Percentiles rank a stretch among this genome's conserved stretches.
Conservation (phyloP, 176 grass and related monocot species). For the Guadua angustifolia region DNA sequence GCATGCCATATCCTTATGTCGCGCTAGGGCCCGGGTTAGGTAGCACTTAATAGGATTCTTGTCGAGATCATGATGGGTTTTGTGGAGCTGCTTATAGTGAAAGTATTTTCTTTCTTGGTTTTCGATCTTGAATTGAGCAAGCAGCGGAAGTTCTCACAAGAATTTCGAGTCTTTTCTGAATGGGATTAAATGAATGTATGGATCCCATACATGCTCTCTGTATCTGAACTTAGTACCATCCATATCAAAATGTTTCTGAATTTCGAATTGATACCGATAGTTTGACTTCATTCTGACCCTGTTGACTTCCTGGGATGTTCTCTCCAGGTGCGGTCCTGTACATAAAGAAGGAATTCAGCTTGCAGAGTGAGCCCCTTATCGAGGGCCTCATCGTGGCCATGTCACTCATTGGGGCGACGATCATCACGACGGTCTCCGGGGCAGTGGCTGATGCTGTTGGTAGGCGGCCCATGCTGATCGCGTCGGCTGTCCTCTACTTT, state of each 20-base stretch:
- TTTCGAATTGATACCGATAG: constrained; percentile 20
- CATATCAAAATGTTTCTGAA: constrained; percentile 6
- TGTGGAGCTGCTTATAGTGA: constrained; percentile 25
- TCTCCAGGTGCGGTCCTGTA: constrained; percentile 78
- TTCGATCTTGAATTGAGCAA: constrained; percentile 5
- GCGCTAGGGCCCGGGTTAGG: constrained; percentile 43
- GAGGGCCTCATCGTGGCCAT: constrained; percentile 93
- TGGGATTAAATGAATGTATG: background rate
- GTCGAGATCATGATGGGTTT: constrained; percentile 47
- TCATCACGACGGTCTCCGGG: constrained; percentile 79
- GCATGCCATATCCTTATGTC: constrained; percentile 28
- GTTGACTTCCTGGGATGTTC: constrained; percentile 39
- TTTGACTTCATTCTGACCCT: constrained; percentile 44
- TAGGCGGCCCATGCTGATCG: constrained; percentile 82
- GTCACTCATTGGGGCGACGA: constrained; percentile 88
- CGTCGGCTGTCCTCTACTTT: constrained; percentile 82
- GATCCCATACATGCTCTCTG: background rate
- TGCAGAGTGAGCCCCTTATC: constrained; percentile 74
- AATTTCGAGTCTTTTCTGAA: constrained; percentile 10
- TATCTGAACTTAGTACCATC: background rate
- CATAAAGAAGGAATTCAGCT: constrained; percentile 89
- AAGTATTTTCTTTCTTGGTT: background rate
- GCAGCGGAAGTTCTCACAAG: background rate
- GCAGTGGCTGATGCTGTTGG: constrained; percentile 70
- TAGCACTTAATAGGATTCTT: constrained; percentile 63